These are phyloP conservation scores for Crassisporium funariophilum DNA, from an alignment of 768 basidiomycete species.

Conservation along the genomic window DNA sequence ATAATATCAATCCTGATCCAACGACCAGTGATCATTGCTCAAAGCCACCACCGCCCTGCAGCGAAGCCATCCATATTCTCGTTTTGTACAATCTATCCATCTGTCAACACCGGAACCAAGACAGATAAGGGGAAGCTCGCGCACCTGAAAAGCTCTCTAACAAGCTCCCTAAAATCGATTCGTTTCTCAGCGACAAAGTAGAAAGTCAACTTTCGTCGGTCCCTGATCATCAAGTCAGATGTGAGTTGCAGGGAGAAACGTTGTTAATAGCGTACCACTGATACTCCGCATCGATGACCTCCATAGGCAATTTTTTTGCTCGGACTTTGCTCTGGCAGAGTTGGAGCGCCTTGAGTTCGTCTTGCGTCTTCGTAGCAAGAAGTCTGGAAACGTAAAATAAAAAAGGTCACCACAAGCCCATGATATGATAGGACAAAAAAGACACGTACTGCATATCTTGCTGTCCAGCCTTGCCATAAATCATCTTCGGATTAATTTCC, in stretches of 20 bases:
- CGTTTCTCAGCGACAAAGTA: constrained; percentile 96
- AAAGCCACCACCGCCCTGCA: constrained; percentile 51
- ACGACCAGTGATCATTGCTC: constrained; percentile 36
- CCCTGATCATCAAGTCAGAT: constrained; percentile 51
- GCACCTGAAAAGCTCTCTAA: constrained; percentile 90
- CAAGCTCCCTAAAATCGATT: constrained; percentile 95
- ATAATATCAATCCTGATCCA: too few relatives aligned
- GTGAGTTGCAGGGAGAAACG: background rate
- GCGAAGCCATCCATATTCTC: constrained; percentile 92
- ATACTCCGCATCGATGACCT: constrained; percentile 97
- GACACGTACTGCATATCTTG: constrained; percentile 76
- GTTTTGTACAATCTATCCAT: constrained; percentile 81
- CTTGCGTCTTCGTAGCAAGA: constrained; percentile 79
- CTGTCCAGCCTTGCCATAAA: constrained; percentile 82
- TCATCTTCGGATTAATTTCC: constrained; percentile 96
- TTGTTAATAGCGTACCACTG: constrained; percentile 71
- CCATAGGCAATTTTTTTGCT: constrained; percentile 96
- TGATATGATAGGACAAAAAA: constrained; percentile 5
- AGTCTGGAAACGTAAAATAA: constrained; percentile 44
- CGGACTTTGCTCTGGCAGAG: constrained; percentile 90
- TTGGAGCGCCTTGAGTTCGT: constrained; percentile 90
- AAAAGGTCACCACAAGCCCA: constrained; percentile 5
- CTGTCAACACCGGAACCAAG: background rate
- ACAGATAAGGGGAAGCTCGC: constrained; percentile 19
- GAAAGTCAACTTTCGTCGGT: constrained; percentile 96